A percentile compares a stretch with the other conserved stretches of the same genome.
Conservation (phyloP, 495 filamentous ascomycete species). For the Gamarada debralockiae region DNA sequence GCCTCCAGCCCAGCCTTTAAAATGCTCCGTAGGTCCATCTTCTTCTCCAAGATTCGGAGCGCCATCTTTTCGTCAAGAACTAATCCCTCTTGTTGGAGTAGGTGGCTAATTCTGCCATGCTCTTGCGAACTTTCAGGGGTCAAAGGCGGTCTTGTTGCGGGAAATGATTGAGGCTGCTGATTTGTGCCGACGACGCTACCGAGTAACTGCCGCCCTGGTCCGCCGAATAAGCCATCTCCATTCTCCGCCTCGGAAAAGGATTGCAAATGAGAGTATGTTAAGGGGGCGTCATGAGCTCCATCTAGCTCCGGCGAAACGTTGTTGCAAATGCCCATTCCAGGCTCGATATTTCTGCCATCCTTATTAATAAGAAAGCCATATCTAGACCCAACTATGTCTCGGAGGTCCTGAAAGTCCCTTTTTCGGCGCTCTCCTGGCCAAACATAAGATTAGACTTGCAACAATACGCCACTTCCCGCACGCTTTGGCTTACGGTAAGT, state of each 20-base stretch:
- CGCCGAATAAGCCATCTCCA: no score
- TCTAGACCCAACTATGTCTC: neutral
- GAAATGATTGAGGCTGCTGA: neutral
- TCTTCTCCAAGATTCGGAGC: neutral
- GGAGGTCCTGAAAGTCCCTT: slow-evolving; percentile 2
- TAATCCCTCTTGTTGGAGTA: neutral
- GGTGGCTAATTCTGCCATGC: neutral
- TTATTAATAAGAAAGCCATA: neutral
- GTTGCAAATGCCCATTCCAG: neutral
- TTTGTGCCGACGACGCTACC: neutral
- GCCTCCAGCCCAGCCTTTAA: slow-evolving; percentile 1
- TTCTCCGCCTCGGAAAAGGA: neutral
- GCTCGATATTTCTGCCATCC: neutral
- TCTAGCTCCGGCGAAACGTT: neutral
- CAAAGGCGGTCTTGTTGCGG: neutral
- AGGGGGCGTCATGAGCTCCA: neutral
- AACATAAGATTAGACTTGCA: neutral
- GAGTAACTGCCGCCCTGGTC: no score
- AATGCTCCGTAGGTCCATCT: neutral
- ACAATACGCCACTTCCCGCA: neutral
- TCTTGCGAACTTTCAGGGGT: neutral
- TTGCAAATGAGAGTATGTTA: neutral
- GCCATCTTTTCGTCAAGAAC: neutral
- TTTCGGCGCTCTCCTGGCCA: slow-evolving; percentile 6
- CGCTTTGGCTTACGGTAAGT: slow-evolving; percentile 3